Evolutionary conservation across 495 filamentous ascomycete species (phyloP), one percentile per base, ranked within the genome.

Genomic region (Penicillium daleae): DNA sequence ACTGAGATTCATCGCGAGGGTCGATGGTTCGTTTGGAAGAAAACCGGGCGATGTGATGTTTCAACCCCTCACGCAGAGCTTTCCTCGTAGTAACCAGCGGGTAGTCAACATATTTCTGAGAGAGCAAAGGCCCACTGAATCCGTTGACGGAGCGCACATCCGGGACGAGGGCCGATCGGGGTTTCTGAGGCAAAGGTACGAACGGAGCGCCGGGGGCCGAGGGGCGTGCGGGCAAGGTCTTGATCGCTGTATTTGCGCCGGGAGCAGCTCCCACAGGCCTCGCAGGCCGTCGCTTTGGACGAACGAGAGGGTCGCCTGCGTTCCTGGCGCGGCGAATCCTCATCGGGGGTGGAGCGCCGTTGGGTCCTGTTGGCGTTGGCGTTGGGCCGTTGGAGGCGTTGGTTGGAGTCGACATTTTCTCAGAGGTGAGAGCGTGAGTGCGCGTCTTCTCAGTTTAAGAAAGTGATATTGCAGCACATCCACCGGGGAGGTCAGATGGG

Each of bases 21-120:
- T 97, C 90, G 31, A 96, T 78, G 19, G 72, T 66, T 62, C 83
- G 83, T 66, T 88, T 90, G 6, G 81, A 80, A 8, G 85, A 75
- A 49, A 99, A 86, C 61, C 88, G 83, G 75, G 94, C 92, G 59
- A 97, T 84, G 71, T 99, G 96, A 66, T 93, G 85, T 54, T 95
- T 89, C 31, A 97, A 71, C 6, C 89, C 92, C 63, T 96, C 89
- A 63, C 91, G 82, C 35, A 98, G 70, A 8, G 87, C 86, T 63
- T 87, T 84, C 73, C 95, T 96, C 9, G 93, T 94, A 8, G 90
- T 90, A 24, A 90, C 83, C 19, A 99, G 73, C 8, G 91, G 90
- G 66, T 86, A 91, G 35, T 93, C 90, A 7, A 76, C 65, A 62
- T 82, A 86, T 7, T 66, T 74, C 19, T 76, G 71, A 1, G 79